phyloP scores from a whole-genome alignment of 148 eudicot genomes.

The Dianthus caryophyllus region DNA sequence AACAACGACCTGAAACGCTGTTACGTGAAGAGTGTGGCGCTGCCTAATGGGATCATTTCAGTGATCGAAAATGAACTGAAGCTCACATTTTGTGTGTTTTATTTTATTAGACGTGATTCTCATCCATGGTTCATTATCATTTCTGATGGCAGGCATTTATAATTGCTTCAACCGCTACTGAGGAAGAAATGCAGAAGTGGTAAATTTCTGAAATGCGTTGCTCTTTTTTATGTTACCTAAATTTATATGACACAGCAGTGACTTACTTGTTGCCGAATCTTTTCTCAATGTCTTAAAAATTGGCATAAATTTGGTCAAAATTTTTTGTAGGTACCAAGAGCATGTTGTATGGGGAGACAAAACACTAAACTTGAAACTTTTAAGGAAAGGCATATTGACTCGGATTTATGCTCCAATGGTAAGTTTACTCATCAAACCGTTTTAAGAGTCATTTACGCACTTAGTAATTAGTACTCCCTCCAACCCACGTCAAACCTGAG shows the following conservation, averaged over 20 bases:
- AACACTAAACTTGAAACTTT: constrained; percentile 57
- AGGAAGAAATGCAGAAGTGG: constrained; percentile 88
- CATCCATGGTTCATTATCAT: constrained; percentile 4
- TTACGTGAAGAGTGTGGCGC: no score
- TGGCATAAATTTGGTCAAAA: background rate
- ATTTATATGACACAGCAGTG: background rate
- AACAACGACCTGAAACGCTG: no score
- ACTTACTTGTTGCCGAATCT: background rate
- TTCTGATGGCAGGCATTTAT: constrained; percentile 66
- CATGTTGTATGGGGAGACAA: constrained; percentile 94
- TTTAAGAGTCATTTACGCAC: background rate
- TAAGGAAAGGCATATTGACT: constrained; percentile 82
- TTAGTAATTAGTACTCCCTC: no score
- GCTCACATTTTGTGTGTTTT: background rate
- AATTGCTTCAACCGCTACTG: constrained; percentile 91
- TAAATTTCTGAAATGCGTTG: constrained; percentile 26
- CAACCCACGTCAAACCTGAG: no score
- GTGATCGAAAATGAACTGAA: background rate
- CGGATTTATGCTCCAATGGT: constrained; percentile 95
- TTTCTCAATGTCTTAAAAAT: background rate
- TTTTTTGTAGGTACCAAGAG: constrained; percentile 62
- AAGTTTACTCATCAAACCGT: constrained; percentile 20
- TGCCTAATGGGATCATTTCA: no score
- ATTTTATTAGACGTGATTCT: background rate
- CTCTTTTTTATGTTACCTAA: background rate